Evolutionary conservation across 306 rosid species (phyloP).

Genomic region (Argentina anserina): DNA sequence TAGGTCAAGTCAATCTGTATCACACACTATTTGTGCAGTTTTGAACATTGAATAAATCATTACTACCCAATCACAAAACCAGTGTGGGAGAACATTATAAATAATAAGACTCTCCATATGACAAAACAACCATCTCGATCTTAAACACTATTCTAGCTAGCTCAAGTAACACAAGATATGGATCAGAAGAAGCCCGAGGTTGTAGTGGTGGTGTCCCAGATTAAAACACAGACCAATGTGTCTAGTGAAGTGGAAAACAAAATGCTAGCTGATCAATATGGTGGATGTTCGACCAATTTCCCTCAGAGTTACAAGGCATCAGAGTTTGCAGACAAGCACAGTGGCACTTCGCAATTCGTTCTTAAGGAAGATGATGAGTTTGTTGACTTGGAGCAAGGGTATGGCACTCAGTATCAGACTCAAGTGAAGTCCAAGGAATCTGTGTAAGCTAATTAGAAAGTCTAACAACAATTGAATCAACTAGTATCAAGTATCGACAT

Average conservation of each 20-base stretch:
- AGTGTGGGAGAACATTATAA: not conserved
- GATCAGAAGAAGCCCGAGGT: not conserved
- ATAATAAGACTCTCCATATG: not conserved
- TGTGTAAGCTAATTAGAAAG: not conserved
- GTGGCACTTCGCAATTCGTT: not conserved
- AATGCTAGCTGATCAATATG: not conserved
- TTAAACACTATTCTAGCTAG: not conserved
- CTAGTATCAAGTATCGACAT: not conserved
- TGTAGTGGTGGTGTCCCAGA: not conserved
- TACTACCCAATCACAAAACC: not conserved
- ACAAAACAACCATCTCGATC: not conserved
- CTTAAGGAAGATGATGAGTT: not conserved
- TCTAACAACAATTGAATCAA: not conserved
- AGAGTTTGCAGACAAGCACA: not conserved
- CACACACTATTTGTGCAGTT: not conserved
- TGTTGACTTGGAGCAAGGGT: constrained; percentile 4
- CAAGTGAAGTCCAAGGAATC: not conserved
- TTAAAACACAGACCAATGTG: not conserved
- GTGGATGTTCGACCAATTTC: not conserved
- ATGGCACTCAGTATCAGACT: not conserved
- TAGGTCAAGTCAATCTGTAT: not conserved
- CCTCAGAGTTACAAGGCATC: not conserved
- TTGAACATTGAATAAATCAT: not conserved
- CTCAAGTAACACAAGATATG: not conserved
- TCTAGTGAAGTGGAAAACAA: not conserved